These are phyloP conservation scores for Oropetium thomaeum DNA, from an alignment of 176 grass and related monocot species.

Conservation along the genomic window DNA sequence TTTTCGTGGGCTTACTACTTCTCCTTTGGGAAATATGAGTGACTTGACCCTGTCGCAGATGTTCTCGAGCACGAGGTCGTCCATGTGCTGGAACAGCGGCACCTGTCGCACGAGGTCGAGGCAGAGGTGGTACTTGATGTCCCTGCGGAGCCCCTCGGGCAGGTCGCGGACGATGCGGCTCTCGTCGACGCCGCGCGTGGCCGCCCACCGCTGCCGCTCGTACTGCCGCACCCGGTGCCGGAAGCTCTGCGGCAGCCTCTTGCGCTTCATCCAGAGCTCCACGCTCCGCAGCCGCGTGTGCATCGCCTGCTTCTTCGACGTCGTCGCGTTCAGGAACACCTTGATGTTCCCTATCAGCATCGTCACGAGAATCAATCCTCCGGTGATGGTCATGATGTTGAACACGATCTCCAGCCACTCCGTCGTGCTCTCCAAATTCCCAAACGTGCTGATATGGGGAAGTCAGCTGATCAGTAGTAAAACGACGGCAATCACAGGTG, in stretches of 20 bases:
- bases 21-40: conserved; percentile 80
- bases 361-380: conserved; percentile 68
- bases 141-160: conserved; percentile 72
- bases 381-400: conserved; percentile 90
- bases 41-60: conserved; percentile 87
- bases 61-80: conserved; percentile 90
- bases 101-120: conserved; percentile 93
- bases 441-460: conserved; percentile 96
- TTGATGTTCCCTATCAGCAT: conserved; percentile 99
- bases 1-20: conserved; percentile 60
- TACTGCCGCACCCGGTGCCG: conserved; percentile 75
- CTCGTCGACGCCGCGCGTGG: conserved; percentile 81
- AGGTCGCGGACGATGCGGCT: conserved; percentile 66
- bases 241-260: conserved; percentile 46
- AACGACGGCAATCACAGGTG: no score
- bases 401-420: conserved; percentile 96
- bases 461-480: no score
- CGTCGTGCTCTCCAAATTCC: conserved; percentile 86
- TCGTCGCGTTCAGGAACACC: conserved; percentile 90
- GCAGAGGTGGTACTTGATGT: conserved; percentile 97
- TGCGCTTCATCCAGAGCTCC: conserved; percentile 88
- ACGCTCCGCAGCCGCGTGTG: conserved; percentile 56
- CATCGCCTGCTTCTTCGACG: conserved; percentile 88
- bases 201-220: conserved; percentile 91
- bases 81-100: conserved; percentile 96